Percentiles rank a stretch among this genome's conserved stretches.
These are phyloP conservation scores for Filobasidium uniguttulatum DNA, from an alignment of 1,284 basidiomycete species.

Conservation along the genomic window DNA sequence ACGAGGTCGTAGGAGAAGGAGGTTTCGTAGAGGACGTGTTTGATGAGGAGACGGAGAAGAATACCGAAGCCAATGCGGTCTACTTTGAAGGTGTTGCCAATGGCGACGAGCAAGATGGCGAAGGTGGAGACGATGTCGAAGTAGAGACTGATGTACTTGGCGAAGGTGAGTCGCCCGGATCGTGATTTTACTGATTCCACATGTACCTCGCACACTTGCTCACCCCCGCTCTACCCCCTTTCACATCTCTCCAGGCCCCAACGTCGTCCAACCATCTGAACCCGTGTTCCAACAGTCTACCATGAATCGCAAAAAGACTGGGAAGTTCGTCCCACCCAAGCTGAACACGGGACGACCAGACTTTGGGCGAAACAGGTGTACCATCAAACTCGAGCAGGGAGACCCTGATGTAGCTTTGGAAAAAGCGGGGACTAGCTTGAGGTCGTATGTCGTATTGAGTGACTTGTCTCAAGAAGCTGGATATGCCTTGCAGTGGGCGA, in stretches of 20 bases:
- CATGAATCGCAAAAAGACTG: slow-evolving; percentile 19
- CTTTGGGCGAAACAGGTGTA: slow-evolving; percentile 85
- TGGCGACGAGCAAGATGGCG: slow-evolving; percentile 22
- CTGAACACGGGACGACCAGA: slow-evolving; percentile 58
- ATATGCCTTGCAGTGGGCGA: slow-evolving; percentile 89
- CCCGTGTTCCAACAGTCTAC: slow-evolving; percentile 23
- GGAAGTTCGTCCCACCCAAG: slow-evolving; percentile 37
- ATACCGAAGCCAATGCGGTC: slow-evolving; percentile 61
- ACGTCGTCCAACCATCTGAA: slow-evolving; percentile 49
- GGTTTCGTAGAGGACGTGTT: slow-evolving; percentile 47
- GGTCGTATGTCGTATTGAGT: slow-evolving; percentile 76
- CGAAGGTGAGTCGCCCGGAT: slow-evolving; percentile 27
- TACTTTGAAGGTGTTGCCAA: slow-evolving; percentile 30
- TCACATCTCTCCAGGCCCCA: no score
- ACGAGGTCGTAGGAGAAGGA: slow-evolving; percentile 23
- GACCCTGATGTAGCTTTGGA: slow-evolving; percentile 50
- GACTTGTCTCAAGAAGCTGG: slow-evolving; percentile 84
- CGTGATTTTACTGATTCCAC: background rate
- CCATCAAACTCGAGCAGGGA: slow-evolving; percentile 75
- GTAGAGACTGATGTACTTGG: slow-evolving; percentile 35
- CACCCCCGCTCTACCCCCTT: no score
- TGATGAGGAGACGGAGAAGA: slow-evolving; percentile 59
- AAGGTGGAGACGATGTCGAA: slow-evolving; percentile 43
- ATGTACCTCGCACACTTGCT: no score
- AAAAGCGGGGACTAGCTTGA: slow-evolving; percentile 44